Conservation (phyloP, 1,284 basidiomycete genomes). For the Coniferiporia sulphurascens region DNA sequence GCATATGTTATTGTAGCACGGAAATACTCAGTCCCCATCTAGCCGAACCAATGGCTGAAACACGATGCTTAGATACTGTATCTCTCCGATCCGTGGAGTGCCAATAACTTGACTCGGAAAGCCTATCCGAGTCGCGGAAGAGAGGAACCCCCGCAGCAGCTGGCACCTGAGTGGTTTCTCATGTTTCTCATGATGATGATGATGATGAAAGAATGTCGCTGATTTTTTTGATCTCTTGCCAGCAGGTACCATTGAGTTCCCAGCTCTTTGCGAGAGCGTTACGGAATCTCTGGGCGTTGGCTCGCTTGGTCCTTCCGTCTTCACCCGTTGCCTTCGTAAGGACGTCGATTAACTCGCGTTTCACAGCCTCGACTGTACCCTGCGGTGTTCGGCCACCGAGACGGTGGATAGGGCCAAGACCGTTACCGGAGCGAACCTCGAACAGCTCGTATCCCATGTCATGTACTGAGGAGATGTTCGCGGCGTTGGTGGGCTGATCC, state of each 20-base stretch:
- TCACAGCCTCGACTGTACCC: conserved; percentile 7
- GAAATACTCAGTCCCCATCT: too few species aligned
- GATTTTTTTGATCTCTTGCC: conserved; percentile 11
- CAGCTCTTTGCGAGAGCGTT: conserved; percentile 5
- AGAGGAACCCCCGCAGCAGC: too few species aligned
- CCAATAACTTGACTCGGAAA: too few species aligned
- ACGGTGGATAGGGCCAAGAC: conserved; percentile 20
- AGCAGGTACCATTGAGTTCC: conserved; percentile 3
- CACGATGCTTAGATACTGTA: too few species aligned
- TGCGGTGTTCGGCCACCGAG: conserved; percentile 1
- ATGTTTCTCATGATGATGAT: too few species aligned
- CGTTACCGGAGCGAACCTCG: conserved; percentile 25
- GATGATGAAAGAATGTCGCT: background rate
- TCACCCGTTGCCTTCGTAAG: conserved; percentile 4
- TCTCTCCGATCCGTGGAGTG: too few species aligned
- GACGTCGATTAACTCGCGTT: background rate
- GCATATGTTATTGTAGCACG: too few species aligned
- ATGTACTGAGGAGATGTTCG: conserved; percentile 21
- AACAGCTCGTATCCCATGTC: conserved; percentile 27
- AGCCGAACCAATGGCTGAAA: too few species aligned
- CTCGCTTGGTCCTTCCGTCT: conserved; percentile 7
- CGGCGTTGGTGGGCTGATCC: conserved; percentile 25
- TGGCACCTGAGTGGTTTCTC: too few species aligned
- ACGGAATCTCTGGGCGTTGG: conserved; percentile 9
- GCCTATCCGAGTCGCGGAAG: too few species aligned